Evolutionary conservation across 768 basidiomycete species (phyloP).

Genomic region (Chlorophyllum brunneum): DNA sequence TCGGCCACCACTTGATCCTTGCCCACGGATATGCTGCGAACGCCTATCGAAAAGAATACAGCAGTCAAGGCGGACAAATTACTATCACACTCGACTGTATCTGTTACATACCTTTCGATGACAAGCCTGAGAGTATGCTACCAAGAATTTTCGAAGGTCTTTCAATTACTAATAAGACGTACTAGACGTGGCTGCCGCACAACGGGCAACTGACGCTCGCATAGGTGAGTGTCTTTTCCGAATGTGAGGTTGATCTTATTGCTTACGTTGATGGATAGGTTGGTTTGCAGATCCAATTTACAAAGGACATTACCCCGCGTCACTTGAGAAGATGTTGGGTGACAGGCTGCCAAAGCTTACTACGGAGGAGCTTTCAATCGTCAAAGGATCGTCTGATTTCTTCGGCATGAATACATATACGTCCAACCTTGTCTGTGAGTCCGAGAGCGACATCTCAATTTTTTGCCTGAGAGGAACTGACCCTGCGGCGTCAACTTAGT

Average conservation of each 20-base stretch:
- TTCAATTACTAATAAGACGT: neutral
- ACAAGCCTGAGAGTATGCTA: slow-evolving; percentile 55
- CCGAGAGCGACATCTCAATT: neutral
- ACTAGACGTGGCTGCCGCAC: slow-evolving; percentile 56
- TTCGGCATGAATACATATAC: slow-evolving; percentile 68
- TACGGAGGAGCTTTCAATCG: slow-evolving; percentile 47
- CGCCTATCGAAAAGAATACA: slow-evolving; percentile 58
- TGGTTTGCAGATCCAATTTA: slow-evolving; percentile 57
- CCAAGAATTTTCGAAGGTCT: neutral
- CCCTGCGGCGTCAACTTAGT: slow-evolving; percentile 31
- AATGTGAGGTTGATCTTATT: no score
- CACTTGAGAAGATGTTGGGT: slow-evolving; percentile 44
- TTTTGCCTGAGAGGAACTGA: neutral
- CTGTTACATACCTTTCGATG: slow-evolving; percentile 65
- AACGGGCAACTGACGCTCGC: slow-evolving; percentile 58
- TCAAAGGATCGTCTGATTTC: slow-evolving; percentile 63
- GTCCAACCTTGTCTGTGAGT: slow-evolving; percentile 53
- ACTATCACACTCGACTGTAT: slow-evolving; percentile 72
- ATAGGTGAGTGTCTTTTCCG: slow-evolving; percentile 40
- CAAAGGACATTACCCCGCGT: slow-evolving; percentile 60
- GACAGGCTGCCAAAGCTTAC: slow-evolving; percentile 54
- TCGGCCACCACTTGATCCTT: slow-evolving; percentile 64
- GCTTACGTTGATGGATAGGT: slow-evolving; percentile 6
- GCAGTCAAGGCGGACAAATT: slow-evolving; percentile 53
- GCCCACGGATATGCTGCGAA: slow-evolving; percentile 66